Conservation (phyloP, 164 flowering plant species). For the Vitis amurensis region DNA sequence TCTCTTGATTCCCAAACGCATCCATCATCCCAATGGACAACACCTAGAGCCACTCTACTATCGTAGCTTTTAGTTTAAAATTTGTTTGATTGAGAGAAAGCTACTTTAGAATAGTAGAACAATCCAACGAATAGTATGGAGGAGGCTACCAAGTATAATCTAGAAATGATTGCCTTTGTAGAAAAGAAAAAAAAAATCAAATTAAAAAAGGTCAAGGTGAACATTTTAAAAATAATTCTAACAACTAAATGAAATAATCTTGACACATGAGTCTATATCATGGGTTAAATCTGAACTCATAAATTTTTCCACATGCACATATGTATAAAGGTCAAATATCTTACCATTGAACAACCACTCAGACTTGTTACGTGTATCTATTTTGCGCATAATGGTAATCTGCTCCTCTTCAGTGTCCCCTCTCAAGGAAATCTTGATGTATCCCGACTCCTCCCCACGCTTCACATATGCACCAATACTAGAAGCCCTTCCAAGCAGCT, state of each 20-base stretch:
- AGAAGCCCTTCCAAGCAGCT: slow-evolving; percentile 94
- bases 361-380: slow-evolving; percentile 75
- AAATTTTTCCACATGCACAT: no score
- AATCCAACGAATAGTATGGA: no score
- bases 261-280: neutral
- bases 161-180: no score
- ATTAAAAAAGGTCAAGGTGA: neutral
- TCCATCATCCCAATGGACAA: no score
- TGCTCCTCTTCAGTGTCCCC: slow-evolving; percentile 52
- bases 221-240: neutral
- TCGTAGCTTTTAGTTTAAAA: no score
- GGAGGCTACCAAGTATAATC: no score
- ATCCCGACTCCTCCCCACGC: slow-evolving; percentile 86
- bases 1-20: no score
- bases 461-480: slow-evolving; percentile 92
- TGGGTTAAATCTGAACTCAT: neutral
- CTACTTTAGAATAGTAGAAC: no score
- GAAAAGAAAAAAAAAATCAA: no score
- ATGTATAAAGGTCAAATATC: neutral
- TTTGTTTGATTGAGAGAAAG: no score
- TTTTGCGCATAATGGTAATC: slow-evolving; percentile 62
- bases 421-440: slow-evolving; percentile 65
- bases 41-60: no score
- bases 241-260: neutral
- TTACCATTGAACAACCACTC: slow-evolving; percentile 92